These are phyloP conservation scores for Phyllosticta citrichinensis DNA, from an alignment of 2,329 filamentous ascomycete species.

Conservation along the genomic window DNA sequence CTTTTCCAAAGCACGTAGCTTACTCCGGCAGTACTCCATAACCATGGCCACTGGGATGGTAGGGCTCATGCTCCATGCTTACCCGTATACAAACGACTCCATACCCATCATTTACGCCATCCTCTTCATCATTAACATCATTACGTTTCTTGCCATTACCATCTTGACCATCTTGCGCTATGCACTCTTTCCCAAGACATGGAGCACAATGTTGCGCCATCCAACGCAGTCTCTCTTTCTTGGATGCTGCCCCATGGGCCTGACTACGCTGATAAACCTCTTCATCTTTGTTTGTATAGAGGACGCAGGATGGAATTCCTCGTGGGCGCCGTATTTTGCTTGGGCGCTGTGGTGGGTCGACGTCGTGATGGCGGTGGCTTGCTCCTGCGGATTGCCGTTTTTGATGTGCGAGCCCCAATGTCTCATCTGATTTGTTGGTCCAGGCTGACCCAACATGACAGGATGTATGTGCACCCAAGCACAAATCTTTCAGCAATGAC, in stretches of 20 bases:
- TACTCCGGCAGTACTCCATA: constrained; percentile 18
- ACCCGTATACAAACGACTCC: constrained; percentile 51
- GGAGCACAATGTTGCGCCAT: constrained; percentile 55
- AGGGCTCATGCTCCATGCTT: constrained; percentile 49
- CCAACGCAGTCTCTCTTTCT: constrained; percentile 59
- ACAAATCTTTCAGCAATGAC: constrained; percentile 47
- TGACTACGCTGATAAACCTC: constrained; percentile 59
- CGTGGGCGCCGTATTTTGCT: constrained; percentile 43
- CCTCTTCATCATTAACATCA: constrained; percentile 51
- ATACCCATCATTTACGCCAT: constrained; percentile 49
- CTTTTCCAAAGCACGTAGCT: neutral
- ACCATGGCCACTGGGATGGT: constrained; percentile 59
- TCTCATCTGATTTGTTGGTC: no score
- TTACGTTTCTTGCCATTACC: constrained; percentile 47
- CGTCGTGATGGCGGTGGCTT: constrained; percentile 32
- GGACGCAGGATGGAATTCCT: constrained; percentile 21
- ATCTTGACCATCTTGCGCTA: constrained; percentile 51
- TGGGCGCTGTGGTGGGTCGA: constrained; percentile 44
- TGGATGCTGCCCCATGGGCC: constrained; percentile 57
- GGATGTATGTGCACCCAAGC: neutral
- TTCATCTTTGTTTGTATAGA: constrained; percentile 48
- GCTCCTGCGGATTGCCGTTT: constrained; percentile 47
- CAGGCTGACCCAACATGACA: neutral
- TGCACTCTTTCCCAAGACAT: constrained; percentile 55
- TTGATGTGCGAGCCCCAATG: constrained; percentile 37